These are phyloP conservation scores for Saccharomycopsis schoenii DNA, from an alignment of 805 yeast genomes.

Conservation along the genomic window DNA sequence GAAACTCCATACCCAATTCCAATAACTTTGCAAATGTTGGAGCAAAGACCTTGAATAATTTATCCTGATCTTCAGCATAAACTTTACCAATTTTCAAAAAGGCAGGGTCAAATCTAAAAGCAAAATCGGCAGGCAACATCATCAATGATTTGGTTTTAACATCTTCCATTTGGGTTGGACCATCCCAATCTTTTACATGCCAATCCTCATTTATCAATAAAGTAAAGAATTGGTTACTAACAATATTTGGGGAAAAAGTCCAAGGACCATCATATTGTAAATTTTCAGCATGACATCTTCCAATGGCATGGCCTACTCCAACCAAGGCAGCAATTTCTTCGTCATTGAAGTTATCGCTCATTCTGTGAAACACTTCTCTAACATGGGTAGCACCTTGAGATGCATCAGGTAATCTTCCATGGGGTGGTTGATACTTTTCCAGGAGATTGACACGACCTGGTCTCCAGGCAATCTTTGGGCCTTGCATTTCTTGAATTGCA, in stretches of 20 bases:
- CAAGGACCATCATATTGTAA: conserved; percentile 86
- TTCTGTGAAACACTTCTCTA: conserved; percentile 48
- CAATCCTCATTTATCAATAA: conserved; percentile 45
- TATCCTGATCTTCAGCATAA: conserved; percentile 57
- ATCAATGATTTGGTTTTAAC: conserved; percentile 51
- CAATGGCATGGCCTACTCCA: conserved; percentile 69
- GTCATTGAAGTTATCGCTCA: conserved; percentile 48
- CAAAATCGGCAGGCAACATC: conserved; percentile 83
- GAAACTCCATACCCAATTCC: conserved; percentile 69
- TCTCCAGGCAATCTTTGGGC: conserved; percentile 73
- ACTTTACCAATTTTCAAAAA: conserved; percentile 52
- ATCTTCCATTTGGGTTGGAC: conserved; percentile 55
- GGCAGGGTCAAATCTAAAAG: conserved; percentile 49
- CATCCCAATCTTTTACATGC: conserved; percentile 49
- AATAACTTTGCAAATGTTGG: conserved; percentile 58
- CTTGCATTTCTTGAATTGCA: conserved; percentile 70
- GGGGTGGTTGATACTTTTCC: conserved; percentile 44
- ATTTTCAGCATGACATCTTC: conserved; percentile 57
- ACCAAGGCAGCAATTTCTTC: conserved; percentile 64
- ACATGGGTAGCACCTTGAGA: conserved; percentile 55
- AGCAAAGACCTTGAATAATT: conserved; percentile 56
- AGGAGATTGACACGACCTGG: conserved; percentile 65
- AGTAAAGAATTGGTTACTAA: conserved; percentile 66
- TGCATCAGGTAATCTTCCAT: conserved; percentile 71
- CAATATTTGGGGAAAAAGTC: conserved; percentile 71